Evolutionary conservation across 768 basidiomycete genomes (phyloP).

Genomic region (Pisolithus albus): DNA sequence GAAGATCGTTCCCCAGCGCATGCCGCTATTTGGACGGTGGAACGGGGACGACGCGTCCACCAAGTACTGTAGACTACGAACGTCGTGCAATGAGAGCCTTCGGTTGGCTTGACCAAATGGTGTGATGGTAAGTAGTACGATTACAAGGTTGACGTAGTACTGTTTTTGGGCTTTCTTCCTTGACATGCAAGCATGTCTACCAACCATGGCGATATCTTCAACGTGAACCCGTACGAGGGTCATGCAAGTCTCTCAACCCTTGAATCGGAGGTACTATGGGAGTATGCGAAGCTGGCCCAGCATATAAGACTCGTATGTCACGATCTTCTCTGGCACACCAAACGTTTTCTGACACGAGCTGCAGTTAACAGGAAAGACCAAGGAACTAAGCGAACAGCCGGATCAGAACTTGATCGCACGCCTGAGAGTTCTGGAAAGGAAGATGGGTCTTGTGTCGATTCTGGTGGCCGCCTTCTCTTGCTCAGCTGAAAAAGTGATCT

Average conservation of each 20-base stretch:
- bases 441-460: constrained; percentile 93
- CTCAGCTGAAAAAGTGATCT: not conserved
- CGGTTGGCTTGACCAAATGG: too few species aligned
- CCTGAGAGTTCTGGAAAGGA: constrained; percentile 78
- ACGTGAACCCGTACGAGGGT: constrained; percentile 61
- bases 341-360: not conserved
- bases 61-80: not conserved
- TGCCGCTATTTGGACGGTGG: not conserved
- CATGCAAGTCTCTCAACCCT: constrained; percentile 59
- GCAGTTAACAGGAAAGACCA: constrained; percentile 64
- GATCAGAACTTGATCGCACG: constrained; percentile 72
- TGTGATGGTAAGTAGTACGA: too few species aligned
- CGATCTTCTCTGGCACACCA: not conserved
- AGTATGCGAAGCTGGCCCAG: constrained; percentile 83
- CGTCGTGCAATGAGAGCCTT: too few species aligned
- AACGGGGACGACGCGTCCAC: not conserved
- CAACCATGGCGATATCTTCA: not conserved
- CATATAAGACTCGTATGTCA: constrained; percentile 67
- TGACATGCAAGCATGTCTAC: not conserved
- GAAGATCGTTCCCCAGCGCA: not conserved
- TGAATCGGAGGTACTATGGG: constrained; percentile 84
- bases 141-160: too few species aligned
- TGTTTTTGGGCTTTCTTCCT: too few species aligned
- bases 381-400: constrained; percentile 62
- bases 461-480: constrained; percentile 42